Evolutionary conservation across 306 rosid genomes (phyloP), one percentile per base, ranked within the genome.

Genomic region (Malus fusca): DNA sequence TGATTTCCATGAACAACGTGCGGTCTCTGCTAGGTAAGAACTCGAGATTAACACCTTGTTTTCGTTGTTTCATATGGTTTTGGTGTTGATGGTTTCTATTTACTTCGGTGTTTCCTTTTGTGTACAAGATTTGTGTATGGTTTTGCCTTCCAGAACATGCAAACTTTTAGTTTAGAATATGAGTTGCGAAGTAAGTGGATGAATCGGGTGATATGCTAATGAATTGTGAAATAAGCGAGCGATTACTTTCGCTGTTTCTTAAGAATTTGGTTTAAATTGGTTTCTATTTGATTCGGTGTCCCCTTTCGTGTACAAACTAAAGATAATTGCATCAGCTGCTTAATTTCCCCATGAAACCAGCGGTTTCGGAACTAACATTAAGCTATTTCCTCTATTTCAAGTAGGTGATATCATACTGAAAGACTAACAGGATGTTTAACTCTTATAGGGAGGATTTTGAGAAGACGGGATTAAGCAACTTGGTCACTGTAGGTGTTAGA

Each of bases 1-100:
- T 75, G 98, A 93, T 87, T 93, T 93, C 74, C 98, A 93, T 75
- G 96, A 93, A 68, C 96, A 91, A 84, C 83, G 98, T 69, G 92
- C 97, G 11, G 91, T 76, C 69, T 89, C 96, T 4, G 98, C 98
- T 23, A 93, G 96, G 98, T 93, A 85, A 77, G 72, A 69, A 78
- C 9, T 46, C 28, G 31, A 63, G n/a, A 37, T 75, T 23, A 65
- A 19, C 26, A 21, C 56, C 42, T 37, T 61, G 72, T 71, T 69
- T 55, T 30, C 51, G 19, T 63, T 15, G 18, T 44, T 53, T 26
- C n/a, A 52, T 31, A 18, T 18, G 8, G 37, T 46, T 25, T 18
- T 23, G 11, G 43, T 51, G 60, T 23, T 8, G 9, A 42, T 46
- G 35, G 30, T 56, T 53, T 81, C 21, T 8, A 21, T 66, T 8